A percentile compares a stretch with the other conserved stretches of the same genome.
These are phyloP conservation scores for Oenanthe javanica DNA, from an alignment of 140 eudicot genomes.

Conservation along the genomic window DNA sequence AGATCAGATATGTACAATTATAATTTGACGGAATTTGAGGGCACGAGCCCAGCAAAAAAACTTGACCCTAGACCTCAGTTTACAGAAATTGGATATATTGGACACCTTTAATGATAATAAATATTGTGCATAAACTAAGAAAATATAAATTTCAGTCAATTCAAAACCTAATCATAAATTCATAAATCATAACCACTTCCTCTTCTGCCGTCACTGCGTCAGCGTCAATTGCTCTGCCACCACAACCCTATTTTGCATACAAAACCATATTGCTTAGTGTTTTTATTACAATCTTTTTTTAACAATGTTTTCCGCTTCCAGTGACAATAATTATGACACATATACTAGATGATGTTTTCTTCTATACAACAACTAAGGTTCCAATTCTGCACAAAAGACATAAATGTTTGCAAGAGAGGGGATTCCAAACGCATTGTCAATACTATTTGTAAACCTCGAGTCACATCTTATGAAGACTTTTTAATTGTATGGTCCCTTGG, in stretches of 20 bases:
- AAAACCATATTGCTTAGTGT: no score
- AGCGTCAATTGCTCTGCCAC: neutral
- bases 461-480: neutral
- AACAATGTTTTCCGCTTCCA: neutral
- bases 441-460: neutral
- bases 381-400: neutral
- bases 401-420: neutral
- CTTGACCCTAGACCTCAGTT: neutral
- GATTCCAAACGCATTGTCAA: neutral
- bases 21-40: neutral
- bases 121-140: neutral
- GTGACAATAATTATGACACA: neutral
- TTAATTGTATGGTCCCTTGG: neutral
- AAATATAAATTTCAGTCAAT: neutral
- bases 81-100: neutral
- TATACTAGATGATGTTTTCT: neutral
- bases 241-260: neutral
- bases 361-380: neutral
- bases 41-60: neutral
- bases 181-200: neutral
- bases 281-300: neutral
- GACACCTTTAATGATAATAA: neutral
- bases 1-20: neutral
- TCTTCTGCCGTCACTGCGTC: neutral
- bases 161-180: neutral